These are phyloP conservation scores for Botryotinia calthae DNA, from an alignment of 2,329 filamentous ascomycete genomes.

Conservation along the genomic window DNA sequence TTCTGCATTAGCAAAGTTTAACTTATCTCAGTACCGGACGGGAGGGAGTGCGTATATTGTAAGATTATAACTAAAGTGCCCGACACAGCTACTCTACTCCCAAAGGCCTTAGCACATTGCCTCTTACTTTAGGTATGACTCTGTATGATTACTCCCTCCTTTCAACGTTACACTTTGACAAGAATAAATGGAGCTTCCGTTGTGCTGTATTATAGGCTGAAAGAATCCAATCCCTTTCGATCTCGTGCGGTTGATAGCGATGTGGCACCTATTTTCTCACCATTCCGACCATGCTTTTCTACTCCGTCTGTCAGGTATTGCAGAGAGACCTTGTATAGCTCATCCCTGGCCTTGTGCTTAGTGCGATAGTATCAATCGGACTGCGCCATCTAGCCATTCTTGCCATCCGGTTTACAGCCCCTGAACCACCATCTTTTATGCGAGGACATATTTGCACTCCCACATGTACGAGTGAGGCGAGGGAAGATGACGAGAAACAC, in stretches of 20 bases:
- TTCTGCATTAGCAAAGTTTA: background rate
- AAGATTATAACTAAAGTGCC: background rate
- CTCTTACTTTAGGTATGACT: background rate
- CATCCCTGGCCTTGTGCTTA: conserved; percentile 5
- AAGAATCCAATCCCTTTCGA: background rate
- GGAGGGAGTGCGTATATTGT: background rate
- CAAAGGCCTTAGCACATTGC: background rate
- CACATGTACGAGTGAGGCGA: conserved; percentile 5
- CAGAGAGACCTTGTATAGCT: background rate
- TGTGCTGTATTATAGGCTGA: background rate
- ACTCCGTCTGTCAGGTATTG: background rate
- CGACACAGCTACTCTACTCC: background rate
- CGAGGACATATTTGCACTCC: background rate
- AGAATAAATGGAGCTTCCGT: background rate
- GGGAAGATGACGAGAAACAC: background rate
- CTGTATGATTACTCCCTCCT: background rate
- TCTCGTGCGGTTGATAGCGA: conserved; percentile 2
- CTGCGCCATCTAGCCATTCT: conserved; percentile 1
- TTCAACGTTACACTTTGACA: background rate
- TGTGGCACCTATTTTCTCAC: background rate
- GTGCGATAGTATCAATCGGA: background rate
- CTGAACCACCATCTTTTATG: background rate
- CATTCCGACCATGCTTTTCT: background rate
- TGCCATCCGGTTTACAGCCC: background rate
- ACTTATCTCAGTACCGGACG: background rate